These are phyloP conservation scores for Paraleonurus japonicus DNA, from an alignment of 257 asterid genomes.

Conservation along the genomic window DNA sequence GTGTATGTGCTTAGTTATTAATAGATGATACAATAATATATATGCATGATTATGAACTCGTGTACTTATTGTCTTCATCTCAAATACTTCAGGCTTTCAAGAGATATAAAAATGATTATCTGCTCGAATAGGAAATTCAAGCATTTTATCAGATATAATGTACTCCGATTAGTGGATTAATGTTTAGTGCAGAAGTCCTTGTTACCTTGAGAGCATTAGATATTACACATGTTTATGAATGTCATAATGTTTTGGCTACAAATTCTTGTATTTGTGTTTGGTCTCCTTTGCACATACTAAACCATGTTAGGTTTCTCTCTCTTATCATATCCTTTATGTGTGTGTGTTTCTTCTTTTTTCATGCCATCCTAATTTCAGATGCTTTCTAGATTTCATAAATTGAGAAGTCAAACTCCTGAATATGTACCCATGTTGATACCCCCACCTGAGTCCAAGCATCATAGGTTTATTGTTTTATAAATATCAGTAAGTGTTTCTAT, in stretches of 20 bases:
- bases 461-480: constrained; percentile 7
- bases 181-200: background rate
- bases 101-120: background rate
- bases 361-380: background rate
- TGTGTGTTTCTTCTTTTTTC: background rate
- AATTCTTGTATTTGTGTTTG: background rate
- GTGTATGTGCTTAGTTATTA: background rate
- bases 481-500: background rate
- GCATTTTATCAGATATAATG: constrained; percentile 6
- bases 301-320: background rate
- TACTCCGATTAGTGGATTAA: background rate
- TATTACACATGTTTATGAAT: background rate
- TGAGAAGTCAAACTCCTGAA: background rate
- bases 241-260: background rate
- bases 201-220: background rate
- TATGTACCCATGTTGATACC: background rate
- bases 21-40: background rate
- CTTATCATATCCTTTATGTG: background rate
- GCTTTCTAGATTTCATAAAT: background rate
- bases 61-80: background rate
- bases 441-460: background rate
- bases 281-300: background rate
- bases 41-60: background rate
- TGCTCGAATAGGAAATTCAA: background rate
- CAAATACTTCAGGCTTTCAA: background rate